Evolutionary conservation across 228 moss, liverwort and hornwort species (phyloP), one percentile per base, ranked within the genome.

Genomic region (Sphagnum magellanicum): DNA sequence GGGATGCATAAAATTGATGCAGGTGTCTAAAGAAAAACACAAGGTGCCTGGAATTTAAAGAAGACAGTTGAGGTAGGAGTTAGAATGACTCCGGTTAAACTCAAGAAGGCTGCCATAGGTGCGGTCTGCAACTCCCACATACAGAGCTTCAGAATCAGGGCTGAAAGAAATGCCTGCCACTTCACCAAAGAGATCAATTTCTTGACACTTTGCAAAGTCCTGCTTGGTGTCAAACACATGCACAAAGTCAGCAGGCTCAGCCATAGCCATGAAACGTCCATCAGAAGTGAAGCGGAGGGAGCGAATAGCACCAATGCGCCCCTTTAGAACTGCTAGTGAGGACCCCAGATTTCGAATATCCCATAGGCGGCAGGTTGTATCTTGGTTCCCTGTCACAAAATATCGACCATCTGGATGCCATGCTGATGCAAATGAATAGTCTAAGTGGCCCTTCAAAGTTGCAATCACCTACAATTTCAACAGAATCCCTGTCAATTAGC

Each of bases 311-410:
- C 94, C 94, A 10, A 98, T 91, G 66, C 98, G 92, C 47, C 98
- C 98, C 78, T 98, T 98, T 82, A 98, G 82, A 62, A 94, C 89
- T 51, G 91, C 79, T 70, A 98, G 50, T 57, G 98, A 85, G 52
- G 81, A 80, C 72, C 82, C 77, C 68, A 92, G 68, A 62, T 87
- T 85, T 49, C 98, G 88, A 9, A 75, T 81, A 78, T 98, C 98
- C 98, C 98, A 98, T 4, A 98, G 84, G 69, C 98, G 81, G 75
- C 98, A 98, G n/a, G 98, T 93, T 16, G 89, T 98, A 74, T 98
- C 98, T 79, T 98, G 98, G 53, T 98, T 98, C 53, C 98, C 98
- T 14, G 98, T 98, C 9, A 92, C 98, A 71, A 98, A 98, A n/a
- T 90, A 78, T 65, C 81, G 78, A 57, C 98, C 98, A 66, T 92